These are phyloP conservation scores for Theileria luwenshuni DNA, from an alignment of 169 alveolate genomes.

Conservation along the genomic window DNA sequence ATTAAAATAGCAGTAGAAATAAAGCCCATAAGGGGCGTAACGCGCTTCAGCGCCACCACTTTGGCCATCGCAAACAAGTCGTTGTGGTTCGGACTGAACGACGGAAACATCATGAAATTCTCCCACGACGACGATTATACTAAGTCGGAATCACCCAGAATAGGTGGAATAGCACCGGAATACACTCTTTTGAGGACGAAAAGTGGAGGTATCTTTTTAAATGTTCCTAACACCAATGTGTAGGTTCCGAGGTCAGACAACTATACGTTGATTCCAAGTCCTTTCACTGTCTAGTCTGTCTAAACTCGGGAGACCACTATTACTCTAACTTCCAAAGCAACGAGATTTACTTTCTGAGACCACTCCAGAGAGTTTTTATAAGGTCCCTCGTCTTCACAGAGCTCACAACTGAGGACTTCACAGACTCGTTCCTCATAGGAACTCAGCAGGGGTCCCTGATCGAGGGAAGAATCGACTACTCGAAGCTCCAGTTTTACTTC, in stretches of 20 bases:
- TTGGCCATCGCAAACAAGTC: conserved; percentile 49
- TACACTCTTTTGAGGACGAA: conserved; percentile 29
- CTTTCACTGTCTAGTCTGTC: conserved; percentile 64
- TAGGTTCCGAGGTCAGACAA: conserved; percentile 45
- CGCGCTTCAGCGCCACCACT: conserved; percentile 32
- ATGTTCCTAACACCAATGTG: neutral
- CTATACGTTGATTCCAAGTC: conserved; percentile 62
- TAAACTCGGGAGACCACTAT: conserved; percentile 61
- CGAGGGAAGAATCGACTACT: conserved; percentile 57
- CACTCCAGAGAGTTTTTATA: conserved; percentile 37
- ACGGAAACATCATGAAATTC: conserved; percentile 48
- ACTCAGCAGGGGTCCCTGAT: conserved; percentile 61
- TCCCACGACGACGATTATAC: conserved; percentile 26
- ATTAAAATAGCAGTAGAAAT: conserved; percentile 54
- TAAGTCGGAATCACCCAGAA: conserved; percentile 30
- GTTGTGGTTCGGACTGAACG: conserved; percentile 64
- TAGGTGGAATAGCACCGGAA: conserved; percentile 36
- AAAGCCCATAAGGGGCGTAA: conserved; percentile 43
- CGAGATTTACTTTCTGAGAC: conserved; percentile 29
- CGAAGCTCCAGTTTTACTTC: conserved; percentile 29
- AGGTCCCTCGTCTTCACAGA: conserved; percentile 61
- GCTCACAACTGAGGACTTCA: conserved; percentile 46
- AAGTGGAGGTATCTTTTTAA: conserved; percentile 14
- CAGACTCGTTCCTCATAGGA: conserved; percentile 62
- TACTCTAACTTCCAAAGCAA: conserved; percentile 57